Evolutionary conservation across 257 asterid genomes (phyloP), one percentile per base, ranked within the genome.

Genomic region (Solanum boliviense): DNA sequence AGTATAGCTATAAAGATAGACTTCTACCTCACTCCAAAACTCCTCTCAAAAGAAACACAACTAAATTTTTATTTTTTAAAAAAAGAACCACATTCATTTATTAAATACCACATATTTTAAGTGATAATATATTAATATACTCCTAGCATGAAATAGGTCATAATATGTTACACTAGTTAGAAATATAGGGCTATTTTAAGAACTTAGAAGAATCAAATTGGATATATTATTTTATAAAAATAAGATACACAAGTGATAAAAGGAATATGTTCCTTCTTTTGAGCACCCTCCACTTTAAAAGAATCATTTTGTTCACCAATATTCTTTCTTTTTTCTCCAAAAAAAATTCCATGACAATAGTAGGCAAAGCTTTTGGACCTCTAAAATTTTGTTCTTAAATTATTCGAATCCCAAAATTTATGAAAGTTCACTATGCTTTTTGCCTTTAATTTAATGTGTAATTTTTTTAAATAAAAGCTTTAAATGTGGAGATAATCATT

Each of bases 201-300:
- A 34, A 79, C 62, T 75, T 58, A 12, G 86, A 84, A 91, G 92
- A 94, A 90, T 89, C 92, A 81, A 90, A 48, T 44, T 67, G 85
- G 87, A 90, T 81, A 86, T 18, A 56, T 56, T 56, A 52, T 16
- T 52, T 87, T 65, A 65, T 65, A 65, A 89, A 88, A 90, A 86
- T 48, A 44, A 73, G 90, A 88, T 73, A 87, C 89, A 34, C 84
- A 31, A 89, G 92, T 90, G 91, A 86, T 60, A 84, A 36, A 73
- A 16, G 91, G 95, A 92, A 94, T 92, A 92, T 79, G 91, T 94
- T 94, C 95, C 90, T 87, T 91, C 90, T 91, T 90, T 91, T 92
- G 89, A 91, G 95, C 83, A 87, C 88, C 39, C 89, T 89, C 98
- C 96, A 93, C 95, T 90, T 84, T 52, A 44, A 91, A 90, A 88